Percentiles rank a stretch among this genome's conserved stretches.
These are phyloP conservation scores for Cryphonectria japonica DNA, from an alignment of 2,329 filamentous ascomycete genomes.

Conservation along the genomic window DNA sequence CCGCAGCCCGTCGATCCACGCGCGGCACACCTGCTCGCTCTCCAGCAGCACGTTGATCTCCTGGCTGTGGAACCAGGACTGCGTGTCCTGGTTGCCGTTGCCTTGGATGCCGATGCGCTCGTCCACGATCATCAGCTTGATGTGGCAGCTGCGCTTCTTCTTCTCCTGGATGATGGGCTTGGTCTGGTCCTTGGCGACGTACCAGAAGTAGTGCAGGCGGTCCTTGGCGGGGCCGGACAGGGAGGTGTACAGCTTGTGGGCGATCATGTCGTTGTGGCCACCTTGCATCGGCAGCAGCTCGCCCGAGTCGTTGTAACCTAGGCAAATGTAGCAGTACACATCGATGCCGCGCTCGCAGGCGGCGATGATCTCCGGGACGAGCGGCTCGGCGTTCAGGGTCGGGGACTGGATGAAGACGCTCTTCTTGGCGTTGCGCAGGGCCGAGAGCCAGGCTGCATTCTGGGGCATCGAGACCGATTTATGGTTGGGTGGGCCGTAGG, in stretches of 20 bases:
- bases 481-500: constrained; percentile 67
- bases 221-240: constrained; percentile 54
- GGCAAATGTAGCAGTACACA: constrained; percentile 72
- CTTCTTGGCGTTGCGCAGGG: constrained; percentile 64
- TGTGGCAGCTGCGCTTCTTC: constrained; percentile 71
- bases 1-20: constrained; percentile 59
- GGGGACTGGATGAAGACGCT: constrained; percentile 80
- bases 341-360: constrained; percentile 70
- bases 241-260: constrained; percentile 59
- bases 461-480: constrained; percentile 68
- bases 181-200: constrained; percentile 74
- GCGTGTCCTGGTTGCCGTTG: constrained; percentile 80
- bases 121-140: constrained; percentile 79
- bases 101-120: constrained; percentile 70
- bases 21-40: constrained; percentile 59
- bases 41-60: constrained; percentile 80
- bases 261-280: constrained; percentile 74
- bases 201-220: constrained; percentile 67
- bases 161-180: constrained; percentile 67
- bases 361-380: constrained; percentile 64
- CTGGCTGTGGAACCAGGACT: constrained; percentile 78
- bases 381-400: constrained; percentile 72
- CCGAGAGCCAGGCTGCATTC: constrained; percentile 74
- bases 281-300: constrained; percentile 77
- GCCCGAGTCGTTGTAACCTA: constrained; percentile 79